Evolutionary conservation across 139 green algal genomes (phyloP).

Genomic region (Chlorella sp.): DNA sequence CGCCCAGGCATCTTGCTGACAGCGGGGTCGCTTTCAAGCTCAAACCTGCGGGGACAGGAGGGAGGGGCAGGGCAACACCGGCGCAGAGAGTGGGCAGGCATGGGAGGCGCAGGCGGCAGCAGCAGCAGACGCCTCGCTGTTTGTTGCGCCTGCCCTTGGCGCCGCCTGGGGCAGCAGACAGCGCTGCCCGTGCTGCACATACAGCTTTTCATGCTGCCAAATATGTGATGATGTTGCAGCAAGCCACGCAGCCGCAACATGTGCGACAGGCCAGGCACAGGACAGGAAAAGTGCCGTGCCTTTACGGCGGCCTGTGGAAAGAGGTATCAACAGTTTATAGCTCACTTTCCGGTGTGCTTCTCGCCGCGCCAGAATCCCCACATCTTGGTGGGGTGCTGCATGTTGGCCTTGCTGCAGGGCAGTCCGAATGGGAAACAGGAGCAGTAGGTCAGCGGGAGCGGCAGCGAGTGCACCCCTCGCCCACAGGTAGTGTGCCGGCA

Average conservation of each 20-base stretch:
- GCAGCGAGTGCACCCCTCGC: neutral
- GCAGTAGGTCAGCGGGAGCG: no score
- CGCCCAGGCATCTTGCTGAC: conserved; percentile 13
- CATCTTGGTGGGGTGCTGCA: conserved; percentile 42
- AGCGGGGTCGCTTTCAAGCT: conserved; percentile 8
- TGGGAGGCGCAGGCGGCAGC: neutral
- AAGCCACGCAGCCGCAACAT: no score
- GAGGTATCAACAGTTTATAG: neutral
- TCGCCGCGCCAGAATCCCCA: conserved; percentile 54
- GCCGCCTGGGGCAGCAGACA: no score
- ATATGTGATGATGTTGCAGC: neutral
- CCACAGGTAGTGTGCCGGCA: neutral
- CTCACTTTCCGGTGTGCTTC: conserved; percentile 40
- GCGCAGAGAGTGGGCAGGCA: no score
- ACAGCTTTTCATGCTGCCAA: neutral
- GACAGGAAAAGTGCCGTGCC: no score
- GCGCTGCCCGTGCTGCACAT: neutral
- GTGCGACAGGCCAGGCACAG: no score
- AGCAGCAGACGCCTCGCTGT: neutral
- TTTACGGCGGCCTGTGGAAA: neutral
- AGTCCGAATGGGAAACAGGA: neutral
- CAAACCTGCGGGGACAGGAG: neutral
- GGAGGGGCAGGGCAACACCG: neutral
- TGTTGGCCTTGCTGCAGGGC: conserved; percentile 40
- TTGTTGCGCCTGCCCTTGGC: no score